Evolutionary conservation across 805 yeast species (phyloP), one percentile per base, ranked within the genome.

Genomic region (Metschnikowia cerradonensis): DNA sequence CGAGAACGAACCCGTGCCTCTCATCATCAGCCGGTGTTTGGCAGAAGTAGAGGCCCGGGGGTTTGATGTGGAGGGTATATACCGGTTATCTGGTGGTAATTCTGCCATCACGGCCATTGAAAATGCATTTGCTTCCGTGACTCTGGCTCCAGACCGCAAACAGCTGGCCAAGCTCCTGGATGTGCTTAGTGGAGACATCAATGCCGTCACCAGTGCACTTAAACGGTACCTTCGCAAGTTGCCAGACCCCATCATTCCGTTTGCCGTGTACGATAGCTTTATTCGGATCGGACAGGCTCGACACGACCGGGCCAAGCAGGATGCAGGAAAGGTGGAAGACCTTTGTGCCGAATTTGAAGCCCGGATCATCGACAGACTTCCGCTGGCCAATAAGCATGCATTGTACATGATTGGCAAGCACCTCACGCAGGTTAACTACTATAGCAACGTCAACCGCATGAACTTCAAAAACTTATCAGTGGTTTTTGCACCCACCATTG

Each of bases 401-500:
- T 68, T 94, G 54, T 71, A 68, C 50, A 57, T 71, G 40, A 70
- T 94, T 37, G 72, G 86, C 45, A 70, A 70, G 41, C 99, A 94
- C 72, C 72, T 94, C 56, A 68, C 75, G 42, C 67, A 72, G 49
- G 84, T 94, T 32, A 80, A 82, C 37, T 65, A 71, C 26, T 73
- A 76, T 63, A 74, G 81, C 41, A 67, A 66, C 11, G 63, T 68
- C 41, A 94, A 91, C 64, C 77, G 91, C 65, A 94, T 94, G 99
- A 88, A 80, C 39, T 73, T 79, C 59, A 83, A 83, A 66, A 90
- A 94, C 61, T 69, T 94, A 48, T 84, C 96, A 0, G 89, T 94
- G 41, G 97, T 92, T 6, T 94, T 94, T 75, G 96, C 97, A 1
- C 98, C 99, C 3, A 90, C 97, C 6, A 70, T 94, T 41, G 85